These are phyloP conservation scores for Carallia pectinifolia DNA, from an alignment of 345 rosid genomes.

Conservation along the genomic window DNA sequence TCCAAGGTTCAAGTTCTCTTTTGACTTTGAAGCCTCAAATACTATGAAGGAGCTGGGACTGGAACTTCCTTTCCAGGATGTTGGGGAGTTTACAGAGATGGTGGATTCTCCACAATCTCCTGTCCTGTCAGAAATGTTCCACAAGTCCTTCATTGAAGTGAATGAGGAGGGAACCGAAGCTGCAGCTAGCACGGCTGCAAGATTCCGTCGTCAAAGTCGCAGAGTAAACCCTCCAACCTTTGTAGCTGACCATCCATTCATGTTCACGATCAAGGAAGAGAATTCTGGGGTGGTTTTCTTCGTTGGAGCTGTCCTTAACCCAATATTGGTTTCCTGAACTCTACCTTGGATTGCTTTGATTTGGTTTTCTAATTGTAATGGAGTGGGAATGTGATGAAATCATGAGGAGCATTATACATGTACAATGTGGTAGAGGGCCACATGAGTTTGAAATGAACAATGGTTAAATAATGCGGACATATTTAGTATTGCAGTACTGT, in stretches of 20 bases:
- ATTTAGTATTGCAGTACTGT: too few relatives aligned
- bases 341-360: too few relatives aligned
- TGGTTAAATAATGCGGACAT: too few relatives aligned
- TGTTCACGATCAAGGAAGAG: slow-evolving; percentile 29
- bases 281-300: slow-evolving; percentile 18
- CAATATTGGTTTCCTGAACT: slow-evolving; percentile 15
- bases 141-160: slow-evolving; percentile 36
- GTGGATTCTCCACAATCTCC: slow-evolving; percentile 12
- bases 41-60: slow-evolving; percentile 24
- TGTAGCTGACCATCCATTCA: slow-evolving; percentile 35
- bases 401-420: too few relatives aligned
- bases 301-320: slow-evolving; percentile 30
- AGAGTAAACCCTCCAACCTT: slow-evolving; percentile 14
- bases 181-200: slow-evolving; percentile 16
- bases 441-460: too few relatives aligned
- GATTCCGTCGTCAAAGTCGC: not conserved
- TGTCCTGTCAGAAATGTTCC: slow-evolving; percentile 23
- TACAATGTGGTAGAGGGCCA: too few relatives aligned
- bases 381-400: too few relatives aligned
- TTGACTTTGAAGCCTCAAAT: slow-evolving; percentile 27
- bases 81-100: slow-evolving; percentile 26
- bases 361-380: too few relatives aligned
- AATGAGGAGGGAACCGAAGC: slow-evolving; percentile 43
- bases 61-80: slow-evolving; percentile 13
- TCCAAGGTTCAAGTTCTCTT: slow-evolving; percentile 29